Percentiles rank a stretch among this genome's conserved stretches.
Evolutionary conservation across 257 asterid genomes (phyloP).

Genomic region (Solanum dulcamara): DNA sequence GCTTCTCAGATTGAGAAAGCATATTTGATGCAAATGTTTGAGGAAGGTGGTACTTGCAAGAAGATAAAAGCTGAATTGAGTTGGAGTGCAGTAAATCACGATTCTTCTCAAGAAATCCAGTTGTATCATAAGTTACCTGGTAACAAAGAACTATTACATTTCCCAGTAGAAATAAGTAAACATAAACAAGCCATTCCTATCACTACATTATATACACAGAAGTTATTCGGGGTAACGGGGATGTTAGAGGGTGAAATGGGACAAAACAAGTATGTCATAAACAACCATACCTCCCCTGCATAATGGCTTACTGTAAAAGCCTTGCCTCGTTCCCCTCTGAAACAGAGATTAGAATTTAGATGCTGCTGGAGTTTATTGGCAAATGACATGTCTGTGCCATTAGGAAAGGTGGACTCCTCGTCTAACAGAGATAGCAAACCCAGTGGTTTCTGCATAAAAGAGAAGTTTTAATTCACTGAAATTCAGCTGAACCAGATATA

Average conservation of each 20-base stretch:
- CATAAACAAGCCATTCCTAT: neutral
- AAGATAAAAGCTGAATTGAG: constrained; percentile 82
- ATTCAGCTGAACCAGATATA: neutral
- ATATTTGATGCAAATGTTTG: constrained; percentile 80
- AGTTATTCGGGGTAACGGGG: neutral
- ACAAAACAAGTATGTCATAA: neutral
- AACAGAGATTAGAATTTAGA: constrained; percentile 64
- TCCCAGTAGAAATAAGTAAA: neutral
- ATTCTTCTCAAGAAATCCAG: constrained; percentile 94
- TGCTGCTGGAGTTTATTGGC: constrained; percentile 96
- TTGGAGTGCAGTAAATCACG: constrained; percentile 88
- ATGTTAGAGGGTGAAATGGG: neutral
- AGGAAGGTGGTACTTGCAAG: constrained; percentile 80
- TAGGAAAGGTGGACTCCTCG: constrained; percentile 96
- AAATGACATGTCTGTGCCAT: constrained; percentile 90
- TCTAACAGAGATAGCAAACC: constrained; percentile 88
- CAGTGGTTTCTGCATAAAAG: constrained; percentile 70
- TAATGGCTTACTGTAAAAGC: constrained; percentile 83
- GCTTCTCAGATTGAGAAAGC: constrained; percentile 80
- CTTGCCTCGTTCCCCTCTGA: constrained; percentile 75
- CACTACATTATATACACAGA: neutral
- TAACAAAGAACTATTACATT: constrained; percentile 4
- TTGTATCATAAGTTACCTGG: constrained; percentile 86
- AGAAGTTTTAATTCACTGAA: neutral
- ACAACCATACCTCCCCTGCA: constrained; percentile 83